phyloP scores from a whole-genome alignment of 1,284 basidiomycete genomes.

The Golubevia sp. region DNA sequence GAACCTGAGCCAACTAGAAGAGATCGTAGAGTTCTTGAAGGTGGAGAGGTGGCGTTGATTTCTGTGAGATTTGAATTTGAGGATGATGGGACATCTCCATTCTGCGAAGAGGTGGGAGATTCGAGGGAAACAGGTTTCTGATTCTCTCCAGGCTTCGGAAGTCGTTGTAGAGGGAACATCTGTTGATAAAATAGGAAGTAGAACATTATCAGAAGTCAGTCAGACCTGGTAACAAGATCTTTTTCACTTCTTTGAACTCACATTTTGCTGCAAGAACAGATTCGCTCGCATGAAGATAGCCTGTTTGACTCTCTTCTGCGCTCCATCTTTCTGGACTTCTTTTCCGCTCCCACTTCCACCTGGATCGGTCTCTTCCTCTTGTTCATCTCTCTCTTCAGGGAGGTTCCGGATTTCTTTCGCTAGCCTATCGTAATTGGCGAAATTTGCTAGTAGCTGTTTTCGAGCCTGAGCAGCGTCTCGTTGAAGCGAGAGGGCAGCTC shows the following conservation, averaged over 20 bases:
- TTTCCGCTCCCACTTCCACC: background rate
- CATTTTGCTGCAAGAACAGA: slow-evolving; percentile 52
- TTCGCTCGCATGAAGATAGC: slow-evolving; percentile 50
- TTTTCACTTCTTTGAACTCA: slow-evolving; percentile 8
- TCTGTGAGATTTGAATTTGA: slow-evolving; percentile 9
- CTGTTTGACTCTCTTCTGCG: slow-evolving; percentile 46
- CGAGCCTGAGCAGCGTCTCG: slow-evolving; percentile 49
- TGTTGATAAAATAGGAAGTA: slow-evolving; percentile 2
- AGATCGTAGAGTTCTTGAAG: slow-evolving; percentile 20
- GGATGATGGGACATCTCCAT: slow-evolving; percentile 14
- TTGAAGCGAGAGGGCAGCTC: slow-evolving; percentile 39
- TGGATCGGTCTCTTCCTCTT: background rate
- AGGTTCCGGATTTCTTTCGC: slow-evolving; percentile 43
- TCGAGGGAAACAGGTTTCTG: slow-evolving; percentile 6
- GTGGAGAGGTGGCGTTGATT: slow-evolving; percentile 16
- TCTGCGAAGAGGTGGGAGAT: slow-evolving; percentile 6
- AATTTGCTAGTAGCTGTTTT: slow-evolving; percentile 51
- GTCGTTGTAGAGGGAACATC: slow-evolving; percentile 51
- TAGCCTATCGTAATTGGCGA: slow-evolving; percentile 53
- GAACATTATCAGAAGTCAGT: too few species aligned
- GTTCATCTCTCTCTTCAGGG: slow-evolving; percentile 13
- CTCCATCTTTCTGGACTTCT: slow-evolving; percentile 21
- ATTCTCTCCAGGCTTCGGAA: slow-evolving; percentile 36
- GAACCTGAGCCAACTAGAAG: slow-evolving; percentile 17
- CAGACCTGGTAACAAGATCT: background rate